Percentiles rank a stretch among this genome's conserved stretches.
phyloP scores from a whole-genome alignment of 2,329 filamentous ascomycete species.

The Aureobasidium sp. region DNA sequence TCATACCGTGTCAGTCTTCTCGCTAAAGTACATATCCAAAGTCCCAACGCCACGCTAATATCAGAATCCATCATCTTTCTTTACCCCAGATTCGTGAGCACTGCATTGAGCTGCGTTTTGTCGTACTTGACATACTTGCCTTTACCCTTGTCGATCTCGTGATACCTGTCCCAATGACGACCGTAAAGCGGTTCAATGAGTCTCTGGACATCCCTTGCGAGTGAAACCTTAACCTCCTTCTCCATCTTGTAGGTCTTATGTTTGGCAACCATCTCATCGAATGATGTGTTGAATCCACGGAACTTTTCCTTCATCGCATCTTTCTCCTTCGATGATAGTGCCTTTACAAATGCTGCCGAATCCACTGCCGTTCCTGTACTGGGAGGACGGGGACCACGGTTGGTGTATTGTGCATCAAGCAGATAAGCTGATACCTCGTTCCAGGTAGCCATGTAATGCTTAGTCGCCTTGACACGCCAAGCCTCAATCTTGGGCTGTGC shows the following conservation, averaged over 20 bases:
- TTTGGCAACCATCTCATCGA: slow-evolving; percentile 77
- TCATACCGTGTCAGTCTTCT: background rate
- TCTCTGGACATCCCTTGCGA: slow-evolving; percentile 77
- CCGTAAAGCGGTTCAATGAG: slow-evolving; percentile 93
- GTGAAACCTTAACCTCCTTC: slow-evolving; percentile 71
- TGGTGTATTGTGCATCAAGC: slow-evolving; percentile 88
- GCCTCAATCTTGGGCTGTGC: slow-evolving; percentile 61
- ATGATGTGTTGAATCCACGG: slow-evolving; percentile 77
- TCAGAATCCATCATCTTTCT: background rate
- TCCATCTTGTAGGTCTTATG: slow-evolving; percentile 89
- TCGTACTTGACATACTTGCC: slow-evolving; percentile 98
- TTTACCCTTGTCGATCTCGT: slow-evolving; percentile 95
- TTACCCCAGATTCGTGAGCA: slow-evolving; percentile 32
- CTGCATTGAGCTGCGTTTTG: slow-evolving; percentile 67
- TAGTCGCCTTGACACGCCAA: slow-evolving; percentile 81
- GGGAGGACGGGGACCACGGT: slow-evolving; percentile 61
- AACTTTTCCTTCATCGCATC: slow-evolving; percentile 97
- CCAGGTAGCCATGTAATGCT: slow-evolving; percentile 78
- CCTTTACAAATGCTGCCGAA: slow-evolving; percentile 76
- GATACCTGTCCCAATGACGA: slow-evolving; percentile 93
- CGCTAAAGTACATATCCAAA: background rate
- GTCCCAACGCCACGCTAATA: slow-evolving; percentile 14
- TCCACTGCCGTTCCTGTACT: slow-evolving; percentile 62
- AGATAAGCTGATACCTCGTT: slow-evolving; percentile 78
- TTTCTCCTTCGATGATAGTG: slow-evolving; percentile 80